Conservation (phyloP, 805 yeast genomes). For the Ogataea paradorogensis region DNA sequence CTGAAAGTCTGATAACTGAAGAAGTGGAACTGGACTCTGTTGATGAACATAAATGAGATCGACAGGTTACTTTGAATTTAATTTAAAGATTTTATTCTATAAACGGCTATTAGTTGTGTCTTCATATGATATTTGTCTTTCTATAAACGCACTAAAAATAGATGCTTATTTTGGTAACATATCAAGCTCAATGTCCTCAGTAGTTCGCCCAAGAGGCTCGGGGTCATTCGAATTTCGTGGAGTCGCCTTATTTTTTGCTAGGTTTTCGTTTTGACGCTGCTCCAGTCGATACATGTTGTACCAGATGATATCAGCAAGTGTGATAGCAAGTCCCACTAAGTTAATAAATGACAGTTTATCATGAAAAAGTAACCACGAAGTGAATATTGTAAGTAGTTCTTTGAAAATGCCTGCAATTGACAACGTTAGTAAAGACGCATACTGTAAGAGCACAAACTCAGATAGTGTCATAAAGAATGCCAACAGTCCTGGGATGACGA, state of each 20-base stretch:
- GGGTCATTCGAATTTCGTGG: constrained; percentile 11
- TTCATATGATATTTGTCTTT: not conserved
- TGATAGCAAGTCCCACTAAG: constrained; percentile 67
- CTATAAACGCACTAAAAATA: not conserved
- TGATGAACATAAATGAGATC: constrained; percentile 8
- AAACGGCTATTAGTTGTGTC: not conserved
- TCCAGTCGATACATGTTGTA: constrained; percentile 68
- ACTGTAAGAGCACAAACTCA: constrained; percentile 79
- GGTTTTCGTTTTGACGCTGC: constrained; percentile 20
- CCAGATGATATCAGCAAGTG: constrained; percentile 76
- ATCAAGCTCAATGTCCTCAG: constrained; percentile 18
- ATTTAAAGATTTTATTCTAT: no score
- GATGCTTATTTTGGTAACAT: constrained; percentile 10
- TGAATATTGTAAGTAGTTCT: constrained; percentile 77
- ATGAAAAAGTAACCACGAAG: constrained; percentile 67
- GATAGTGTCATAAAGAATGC: constrained; percentile 89
- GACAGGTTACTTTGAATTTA: not conserved
- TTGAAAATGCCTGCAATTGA: constrained; percentile 92
- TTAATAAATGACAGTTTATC: constrained; percentile 70
- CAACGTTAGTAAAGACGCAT: constrained; percentile 80
- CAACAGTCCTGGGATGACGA: constrained; percentile 77
- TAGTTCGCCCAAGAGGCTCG: not conserved
- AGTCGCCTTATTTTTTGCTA: constrained; percentile 10
- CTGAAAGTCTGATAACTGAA: constrained; percentile 18
- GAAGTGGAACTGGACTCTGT: constrained; percentile 18